Evolutionary conservation across 345 rosid species (phyloP).

Genomic region (Hirschfeldia incana): DNA sequence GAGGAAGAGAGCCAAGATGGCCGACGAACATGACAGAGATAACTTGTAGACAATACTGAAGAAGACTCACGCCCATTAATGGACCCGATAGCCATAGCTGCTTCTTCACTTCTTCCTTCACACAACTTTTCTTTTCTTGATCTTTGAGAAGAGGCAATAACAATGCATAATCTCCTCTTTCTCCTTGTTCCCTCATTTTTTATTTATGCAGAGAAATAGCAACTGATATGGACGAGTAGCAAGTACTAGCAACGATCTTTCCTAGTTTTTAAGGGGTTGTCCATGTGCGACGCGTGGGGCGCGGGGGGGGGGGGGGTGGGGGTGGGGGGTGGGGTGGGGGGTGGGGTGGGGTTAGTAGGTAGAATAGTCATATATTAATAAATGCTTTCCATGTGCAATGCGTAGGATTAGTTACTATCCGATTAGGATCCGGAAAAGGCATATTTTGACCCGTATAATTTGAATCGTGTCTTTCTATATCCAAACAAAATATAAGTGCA

Average conservation of each 20-base stretch:
- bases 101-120: slow-evolving; percentile 38
- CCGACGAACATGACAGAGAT: slow-evolving; percentile 56
- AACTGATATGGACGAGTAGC: background rate
- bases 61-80: slow-evolving; percentile 31
- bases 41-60: slow-evolving; percentile 33
- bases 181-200: slow-evolving; percentile 20
- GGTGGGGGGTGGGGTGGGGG: no score
- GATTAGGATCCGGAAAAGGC: no score
- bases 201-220: background rate
- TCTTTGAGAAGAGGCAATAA: slow-evolving; percentile 22
- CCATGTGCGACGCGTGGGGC: no score
- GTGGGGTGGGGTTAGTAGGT: no score
- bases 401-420: no score
- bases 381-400: no score
- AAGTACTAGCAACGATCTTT: background rate
- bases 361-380: no score
- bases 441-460: no score
- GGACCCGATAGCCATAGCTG: slow-evolving; percentile 39
- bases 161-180: slow-evolving; percentile 19
- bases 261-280: slow-evolving; percentile 2
- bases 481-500: no score
- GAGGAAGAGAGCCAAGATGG: slow-evolving; percentile 67
- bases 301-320: no score
- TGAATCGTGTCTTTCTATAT: no score
- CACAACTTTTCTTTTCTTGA: background rate